Conservation (phyloP, 257 asterid genomes). For the Gentiana dahurica region DNA sequence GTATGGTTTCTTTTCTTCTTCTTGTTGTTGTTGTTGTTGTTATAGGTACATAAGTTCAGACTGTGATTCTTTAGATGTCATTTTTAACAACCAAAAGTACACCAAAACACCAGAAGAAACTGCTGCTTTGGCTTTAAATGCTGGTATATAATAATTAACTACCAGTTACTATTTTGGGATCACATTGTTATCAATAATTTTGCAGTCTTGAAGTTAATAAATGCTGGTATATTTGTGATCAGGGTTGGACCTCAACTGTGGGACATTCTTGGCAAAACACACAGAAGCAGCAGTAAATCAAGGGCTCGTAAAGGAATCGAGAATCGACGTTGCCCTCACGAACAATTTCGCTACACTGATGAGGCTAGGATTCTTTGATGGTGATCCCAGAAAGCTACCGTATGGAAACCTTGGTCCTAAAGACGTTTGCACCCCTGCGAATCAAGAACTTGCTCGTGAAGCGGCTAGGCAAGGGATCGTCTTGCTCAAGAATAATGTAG, state of each 20-base stretch:
- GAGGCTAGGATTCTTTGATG: conserved; percentile 91
- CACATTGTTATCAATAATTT: too few species aligned
- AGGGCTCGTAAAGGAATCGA: conserved; percentile 54
- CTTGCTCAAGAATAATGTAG: conserved; percentile 54
- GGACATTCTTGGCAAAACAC: conserved; percentile 30
- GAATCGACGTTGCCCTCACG: conserved; percentile 38
- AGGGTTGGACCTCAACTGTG: conserved; percentile 91
- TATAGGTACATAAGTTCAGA: conserved; percentile 81
- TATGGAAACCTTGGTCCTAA: conserved; percentile 86
- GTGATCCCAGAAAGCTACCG: conserved; percentile 48
- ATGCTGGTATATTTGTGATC: neutral
- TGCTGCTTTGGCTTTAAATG: conserved; percentile 60
- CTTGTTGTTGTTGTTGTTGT: neutral
- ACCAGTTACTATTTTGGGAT: too few species aligned
- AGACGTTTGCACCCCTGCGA: conserved; percentile 57
- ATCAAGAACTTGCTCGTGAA: conserved; percentile 76
- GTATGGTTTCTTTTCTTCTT: neutral
- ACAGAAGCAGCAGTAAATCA: conserved; percentile 49
- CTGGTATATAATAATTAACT: conserved; percentile 27
- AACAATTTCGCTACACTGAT: conserved; percentile 71
- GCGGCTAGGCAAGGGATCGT: conserved; percentile 83
- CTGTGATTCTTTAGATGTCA: conserved; percentile 76
- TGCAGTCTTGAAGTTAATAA: neutral
- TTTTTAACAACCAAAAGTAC: conserved; percentile 51
- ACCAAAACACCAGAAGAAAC: conserved; percentile 91